Evolutionary conservation across 2,329 filamentous ascomycete genomes (phyloP).

Genomic region (Lasiodiplodia sp.): DNA sequence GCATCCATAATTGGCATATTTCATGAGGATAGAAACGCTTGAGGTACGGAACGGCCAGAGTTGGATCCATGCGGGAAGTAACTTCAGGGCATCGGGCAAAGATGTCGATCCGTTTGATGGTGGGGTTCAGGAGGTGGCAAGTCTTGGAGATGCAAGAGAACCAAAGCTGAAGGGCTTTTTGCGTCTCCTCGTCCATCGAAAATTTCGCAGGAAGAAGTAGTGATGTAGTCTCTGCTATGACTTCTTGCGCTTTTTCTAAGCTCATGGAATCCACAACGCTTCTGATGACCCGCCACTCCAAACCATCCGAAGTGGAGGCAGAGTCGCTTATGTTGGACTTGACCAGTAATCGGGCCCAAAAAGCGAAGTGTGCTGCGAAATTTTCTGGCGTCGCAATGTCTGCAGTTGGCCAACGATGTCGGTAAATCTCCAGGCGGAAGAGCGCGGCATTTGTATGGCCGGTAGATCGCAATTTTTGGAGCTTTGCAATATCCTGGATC

Average conservation of each 20-base stretch:
- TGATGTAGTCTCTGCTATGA: neutral
- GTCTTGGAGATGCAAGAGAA: conserved; percentile 1
- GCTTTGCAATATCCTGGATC: neutral
- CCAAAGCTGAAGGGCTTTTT: conserved; percentile 1
- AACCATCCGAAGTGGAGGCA: neutral
- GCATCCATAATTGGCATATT: conserved; percentile 1
- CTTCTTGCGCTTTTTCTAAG: neutral
- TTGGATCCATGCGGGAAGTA: conserved; percentile 1
- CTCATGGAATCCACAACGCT: conserved; percentile 18
- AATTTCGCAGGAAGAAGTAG: neutral
- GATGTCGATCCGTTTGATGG: neutral
- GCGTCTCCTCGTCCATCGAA: neutral
- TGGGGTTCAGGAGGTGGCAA: neutral
- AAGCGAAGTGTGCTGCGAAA: neutral
- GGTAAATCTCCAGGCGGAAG: conserved; percentile 18
- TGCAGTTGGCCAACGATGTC: conserved; percentile 2
- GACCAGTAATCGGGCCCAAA: neutral
- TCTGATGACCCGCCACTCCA: neutral
- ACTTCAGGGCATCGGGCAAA: neutral
- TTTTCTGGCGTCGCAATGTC: neutral
- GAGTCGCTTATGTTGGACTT: neutral
- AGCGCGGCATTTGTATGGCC: neutral
- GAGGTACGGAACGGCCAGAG: neutral
- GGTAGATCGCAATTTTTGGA: neutral
- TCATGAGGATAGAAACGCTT: neutral